A percentile compares a stretch with the other conserved stretches of the same genome.
Evolutionary conservation across 148 eudicot genomes (phyloP).

Genomic region (Drosera capensis): DNA sequence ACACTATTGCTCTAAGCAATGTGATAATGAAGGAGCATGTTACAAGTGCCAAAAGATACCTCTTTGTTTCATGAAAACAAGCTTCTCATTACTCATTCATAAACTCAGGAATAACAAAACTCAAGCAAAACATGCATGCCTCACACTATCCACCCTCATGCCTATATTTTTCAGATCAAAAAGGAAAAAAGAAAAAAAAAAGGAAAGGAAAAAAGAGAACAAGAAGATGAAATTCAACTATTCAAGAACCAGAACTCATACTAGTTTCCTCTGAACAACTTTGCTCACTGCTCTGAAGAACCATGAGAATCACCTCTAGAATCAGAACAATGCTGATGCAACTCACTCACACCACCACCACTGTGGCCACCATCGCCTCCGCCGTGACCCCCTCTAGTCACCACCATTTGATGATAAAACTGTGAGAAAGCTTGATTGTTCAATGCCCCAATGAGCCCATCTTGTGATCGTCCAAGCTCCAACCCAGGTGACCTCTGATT

Average conservation of each 20-base stretch:
- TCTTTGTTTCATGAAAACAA: background rate
- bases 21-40: background rate
- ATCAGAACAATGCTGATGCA: slow-evolving; percentile 16
- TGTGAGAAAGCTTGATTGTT: slow-evolving; percentile 36
- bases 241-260: background rate
- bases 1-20: too few species aligned
- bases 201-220: background rate
- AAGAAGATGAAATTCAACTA: background rate
- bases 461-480: slow-evolving; percentile 69
- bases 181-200: too few species aligned
- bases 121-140: background rate
- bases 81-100: background rate
- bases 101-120: background rate
- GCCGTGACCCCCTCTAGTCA: slow-evolving; percentile 7
- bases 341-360: slow-evolving; percentile 8
- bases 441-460: slow-evolving; percentile 44
- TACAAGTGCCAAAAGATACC: too few species aligned
- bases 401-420: slow-evolving; percentile 60
- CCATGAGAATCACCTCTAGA: background rate
- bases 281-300: background rate
- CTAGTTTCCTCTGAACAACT: background rate
- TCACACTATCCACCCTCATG: background rate
- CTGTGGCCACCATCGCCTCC: background rate
- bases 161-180: background rate
- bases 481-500: slow-evolving; percentile 45